A percentile compares a stretch with the other conserved stretches of the same genome.
These are phyloP conservation scores for Gossypium mustelinum DNA, from an alignment of 345 rosid species.

Conservation along the genomic window DNA sequence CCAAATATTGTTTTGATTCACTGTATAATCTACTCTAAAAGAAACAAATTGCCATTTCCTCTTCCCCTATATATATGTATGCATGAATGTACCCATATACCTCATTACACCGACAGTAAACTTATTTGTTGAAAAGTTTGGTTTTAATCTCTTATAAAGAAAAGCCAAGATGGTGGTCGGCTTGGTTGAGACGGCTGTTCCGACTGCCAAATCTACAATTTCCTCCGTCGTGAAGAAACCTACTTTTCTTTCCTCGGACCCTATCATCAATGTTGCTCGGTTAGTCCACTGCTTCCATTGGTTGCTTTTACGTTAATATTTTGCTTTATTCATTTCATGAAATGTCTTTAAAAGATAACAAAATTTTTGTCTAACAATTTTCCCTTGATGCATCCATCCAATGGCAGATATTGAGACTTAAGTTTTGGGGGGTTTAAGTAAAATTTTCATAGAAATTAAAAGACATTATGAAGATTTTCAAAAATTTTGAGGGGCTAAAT, in stretches of 20 bases:
- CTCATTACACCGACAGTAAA: neutral
- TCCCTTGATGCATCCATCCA: no score
- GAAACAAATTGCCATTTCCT: no score
- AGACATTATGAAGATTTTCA: no score
- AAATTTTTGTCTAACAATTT: no score
- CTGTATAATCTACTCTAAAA: no score
- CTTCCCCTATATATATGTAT: neutral
- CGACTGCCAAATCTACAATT: neutral
- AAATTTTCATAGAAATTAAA: no score
- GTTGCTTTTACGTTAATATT: neutral
- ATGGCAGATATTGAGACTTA: no score
- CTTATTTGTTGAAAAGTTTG: neutral
- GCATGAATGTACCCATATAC: neutral
- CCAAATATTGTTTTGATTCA: neutral
- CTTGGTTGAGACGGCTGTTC: neutral
- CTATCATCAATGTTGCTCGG: slow-evolving; percentile 8
- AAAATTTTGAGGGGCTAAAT: no score
- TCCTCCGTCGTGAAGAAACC: neutral
- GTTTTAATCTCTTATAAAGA: neutral
- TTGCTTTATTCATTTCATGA: no score
- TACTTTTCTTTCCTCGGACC: neutral
- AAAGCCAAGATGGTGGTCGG: neutral
- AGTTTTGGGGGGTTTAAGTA: no score
- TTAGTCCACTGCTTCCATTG: neutral
- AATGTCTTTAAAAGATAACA: no score